Evolutionary conservation across 2,329 filamentous ascomycete species (phyloP).

Genomic region (Diaporthe citrichinensis): DNA sequence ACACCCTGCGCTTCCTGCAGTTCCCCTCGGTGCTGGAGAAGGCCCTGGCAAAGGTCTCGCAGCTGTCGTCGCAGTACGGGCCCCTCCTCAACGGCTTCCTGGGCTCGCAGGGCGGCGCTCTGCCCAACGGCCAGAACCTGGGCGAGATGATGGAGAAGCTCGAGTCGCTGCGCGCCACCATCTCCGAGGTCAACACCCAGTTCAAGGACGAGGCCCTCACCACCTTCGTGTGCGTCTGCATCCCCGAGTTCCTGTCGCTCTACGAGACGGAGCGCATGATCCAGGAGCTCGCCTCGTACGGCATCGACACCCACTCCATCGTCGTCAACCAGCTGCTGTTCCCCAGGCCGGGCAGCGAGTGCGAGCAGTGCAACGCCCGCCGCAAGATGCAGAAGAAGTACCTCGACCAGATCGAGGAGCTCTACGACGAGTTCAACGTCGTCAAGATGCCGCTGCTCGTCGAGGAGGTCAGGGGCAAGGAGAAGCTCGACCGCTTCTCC

Average conservation of each 20-base stretch:
- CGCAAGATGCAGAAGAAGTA: slow-evolving; percentile 99
- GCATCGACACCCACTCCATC: slow-evolving; percentile 96
- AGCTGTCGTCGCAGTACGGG: slow-evolving; percentile 93
- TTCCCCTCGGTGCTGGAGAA: slow-evolving; percentile 99
- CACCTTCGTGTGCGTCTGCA: slow-evolving; percentile 98
- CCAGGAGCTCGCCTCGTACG: slow-evolving; percentile 92
- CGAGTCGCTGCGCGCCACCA: slow-evolving; percentile 92
- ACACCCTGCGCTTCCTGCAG: slow-evolving; percentile 98
- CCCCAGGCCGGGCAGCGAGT: slow-evolving; percentile 85
- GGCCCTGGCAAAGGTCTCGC: slow-evolving; percentile 95
- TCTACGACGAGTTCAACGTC: slow-evolving; percentile 99
- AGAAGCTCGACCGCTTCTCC: slow-evolving; percentile 91
- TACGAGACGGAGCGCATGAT: slow-evolving; percentile 99
- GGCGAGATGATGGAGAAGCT: slow-evolving; percentile 95
- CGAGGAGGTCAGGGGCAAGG: slow-evolving; percentile 96
- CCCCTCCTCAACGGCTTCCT: slow-evolving; percentile 96
- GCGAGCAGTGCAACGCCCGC: slow-evolving; percentile 94
- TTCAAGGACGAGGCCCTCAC: slow-evolving; percentile 98
- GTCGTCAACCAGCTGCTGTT: slow-evolving; percentile 98
- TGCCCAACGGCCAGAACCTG: slow-evolving; percentile 94
- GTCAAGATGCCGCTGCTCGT: slow-evolving; percentile 97
- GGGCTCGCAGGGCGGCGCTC: slow-evolving; percentile 76
- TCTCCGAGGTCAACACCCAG: slow-evolving; percentile 95
- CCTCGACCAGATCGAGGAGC: slow-evolving; percentile 96
- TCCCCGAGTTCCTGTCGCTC: slow-evolving; percentile 94